Evolutionary conservation across 441 rosid genomes (phyloP), one percentile per base, ranked within the genome.

Genomic region (Pelargonium fulgidum): DNA sequence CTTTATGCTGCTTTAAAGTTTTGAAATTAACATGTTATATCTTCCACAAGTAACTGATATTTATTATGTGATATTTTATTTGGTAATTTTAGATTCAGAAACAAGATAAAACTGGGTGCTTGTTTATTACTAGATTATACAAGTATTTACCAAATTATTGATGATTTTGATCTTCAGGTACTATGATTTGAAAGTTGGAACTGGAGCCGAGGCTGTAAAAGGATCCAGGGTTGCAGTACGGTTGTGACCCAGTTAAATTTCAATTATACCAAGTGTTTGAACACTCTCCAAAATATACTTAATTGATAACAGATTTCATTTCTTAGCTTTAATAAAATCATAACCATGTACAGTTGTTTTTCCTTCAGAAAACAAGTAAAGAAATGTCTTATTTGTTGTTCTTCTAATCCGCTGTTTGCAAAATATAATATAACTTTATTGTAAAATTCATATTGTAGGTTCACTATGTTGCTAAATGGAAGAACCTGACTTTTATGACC

Each of bases 201-300:
- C 80, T 67, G 97, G 98, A 80, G 56, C 79, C 22, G 79, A 85
- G 77, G 97, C 93, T 45, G 87, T 76, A 70, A 91, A 91, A 76
- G 96, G 97, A 81, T 93, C 92, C 65, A 83, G 96, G 85, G 95
- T 93, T 84, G 98, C 97, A 87, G 93, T 93, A 93, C 80, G 92
- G 91, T 89, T 82, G 91, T 85, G 85, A 79, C 73, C 75, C 83
- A 69, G 75, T 85, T 83, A 70, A 79, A 82, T 76, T 84, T 72
- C 66, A 56, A 44, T 69, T 67, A 39, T 64, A 54, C 66, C 63
- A 12, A 22, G 29, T 64, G 71, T 22, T 41, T 50, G 48, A 64
- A 54, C 6, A 52, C 19, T 14, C 19, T 24, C 20, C 62, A 17
- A 56, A 56, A 56, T 17, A 22, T 17, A 17, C 62, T 24, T 22